Conservation (phyloP, 1,284 basidiomycete species). For the Termitomyces sp. region DNA sequence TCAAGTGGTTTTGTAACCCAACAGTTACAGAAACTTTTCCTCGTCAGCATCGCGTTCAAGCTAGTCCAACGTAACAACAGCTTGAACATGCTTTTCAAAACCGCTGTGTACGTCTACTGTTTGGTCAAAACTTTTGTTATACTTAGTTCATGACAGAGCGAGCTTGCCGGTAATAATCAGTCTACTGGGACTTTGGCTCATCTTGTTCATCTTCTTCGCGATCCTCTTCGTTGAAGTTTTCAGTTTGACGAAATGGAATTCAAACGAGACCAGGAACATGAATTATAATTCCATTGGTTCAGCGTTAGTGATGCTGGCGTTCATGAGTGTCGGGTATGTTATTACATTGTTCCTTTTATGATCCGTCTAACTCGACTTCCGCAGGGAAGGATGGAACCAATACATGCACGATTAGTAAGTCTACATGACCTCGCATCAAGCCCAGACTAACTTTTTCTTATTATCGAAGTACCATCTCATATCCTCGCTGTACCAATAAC, state of each 20-base stretch:
- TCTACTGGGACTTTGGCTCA: conserved; percentile 86
- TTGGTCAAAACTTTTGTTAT: background rate
- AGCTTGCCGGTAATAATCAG: conserved; percentile 87
- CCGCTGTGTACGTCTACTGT: conserved; percentile 68
- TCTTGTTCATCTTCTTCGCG: conserved; percentile 89
- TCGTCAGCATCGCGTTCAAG: conserved; percentile 92
- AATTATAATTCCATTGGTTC: conserved; percentile 85
- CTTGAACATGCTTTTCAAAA: conserved; percentile 96
- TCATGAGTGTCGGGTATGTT: conserved; percentile 69
- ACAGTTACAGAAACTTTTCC: conserved; percentile 92
- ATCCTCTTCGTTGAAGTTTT: conserved; percentile 93
- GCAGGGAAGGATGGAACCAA: conserved; percentile 88
- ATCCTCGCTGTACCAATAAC: conserved; percentile 83
- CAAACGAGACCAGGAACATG: conserved; percentile 63
- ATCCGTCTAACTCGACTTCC: conserved; percentile 10
- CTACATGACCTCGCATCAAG: conserved; percentile 7
- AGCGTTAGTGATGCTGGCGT: conserved; percentile 81
- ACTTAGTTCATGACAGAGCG: conserved; percentile 43
- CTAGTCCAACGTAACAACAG: conserved; percentile 87
- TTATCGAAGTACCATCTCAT: conserved; percentile 56
- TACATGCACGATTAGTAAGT: conserved; percentile 93
- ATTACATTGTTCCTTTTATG: background rate
- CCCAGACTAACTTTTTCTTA: conserved; percentile 1
- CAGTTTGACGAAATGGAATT: conserved; percentile 85
- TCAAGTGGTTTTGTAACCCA: conserved; percentile 45